phyloP scores from a whole-genome alignment of 2,329 filamentous ascomycete genomes.

The Rhynchosporium secalis region DNA sequence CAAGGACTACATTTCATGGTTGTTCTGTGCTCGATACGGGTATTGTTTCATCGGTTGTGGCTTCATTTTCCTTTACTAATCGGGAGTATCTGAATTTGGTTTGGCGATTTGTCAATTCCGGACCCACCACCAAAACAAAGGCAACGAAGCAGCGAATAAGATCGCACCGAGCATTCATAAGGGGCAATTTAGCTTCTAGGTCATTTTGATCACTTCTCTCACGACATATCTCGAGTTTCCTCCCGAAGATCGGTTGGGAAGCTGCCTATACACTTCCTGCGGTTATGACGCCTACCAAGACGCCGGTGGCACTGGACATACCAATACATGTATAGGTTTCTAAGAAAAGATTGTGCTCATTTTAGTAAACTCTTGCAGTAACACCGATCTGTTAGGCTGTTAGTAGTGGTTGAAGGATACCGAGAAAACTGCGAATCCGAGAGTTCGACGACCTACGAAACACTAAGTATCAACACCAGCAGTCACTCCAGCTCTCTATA shows the following conservation, averaged over 20 bases:
- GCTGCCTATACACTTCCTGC: background rate
- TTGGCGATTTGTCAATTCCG: too few relatives aligned
- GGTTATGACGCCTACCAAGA: conserved; percentile 23
- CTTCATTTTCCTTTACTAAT: background rate
- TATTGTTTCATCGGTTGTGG: background rate
- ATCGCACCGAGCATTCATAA: background rate
- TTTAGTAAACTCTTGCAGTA: too few relatives aligned
- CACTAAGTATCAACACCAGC: too few relatives aligned
- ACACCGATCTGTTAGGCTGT: too few relatives aligned
- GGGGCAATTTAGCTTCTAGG: background rate
- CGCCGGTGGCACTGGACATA: background rate
- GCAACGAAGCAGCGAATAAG: background rate
- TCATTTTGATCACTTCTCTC: background rate
- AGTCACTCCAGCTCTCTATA: too few relatives aligned
- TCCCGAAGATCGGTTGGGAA: background rate
- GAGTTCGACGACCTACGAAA: too few relatives aligned
- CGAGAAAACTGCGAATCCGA: too few relatives aligned
- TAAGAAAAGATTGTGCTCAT: conserved; percentile 41
- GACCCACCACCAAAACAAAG: too few relatives aligned
- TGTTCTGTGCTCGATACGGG: background rate
- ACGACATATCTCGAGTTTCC: background rate
- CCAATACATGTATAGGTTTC: conserved; percentile 29
- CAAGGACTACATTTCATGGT: background rate
- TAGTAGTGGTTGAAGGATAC: too few relatives aligned
- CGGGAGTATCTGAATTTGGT: background rate